Evolutionary conservation across 2,329 filamentous ascomycete species (phyloP).

Genomic region (Fusarium foetens): DNA sequence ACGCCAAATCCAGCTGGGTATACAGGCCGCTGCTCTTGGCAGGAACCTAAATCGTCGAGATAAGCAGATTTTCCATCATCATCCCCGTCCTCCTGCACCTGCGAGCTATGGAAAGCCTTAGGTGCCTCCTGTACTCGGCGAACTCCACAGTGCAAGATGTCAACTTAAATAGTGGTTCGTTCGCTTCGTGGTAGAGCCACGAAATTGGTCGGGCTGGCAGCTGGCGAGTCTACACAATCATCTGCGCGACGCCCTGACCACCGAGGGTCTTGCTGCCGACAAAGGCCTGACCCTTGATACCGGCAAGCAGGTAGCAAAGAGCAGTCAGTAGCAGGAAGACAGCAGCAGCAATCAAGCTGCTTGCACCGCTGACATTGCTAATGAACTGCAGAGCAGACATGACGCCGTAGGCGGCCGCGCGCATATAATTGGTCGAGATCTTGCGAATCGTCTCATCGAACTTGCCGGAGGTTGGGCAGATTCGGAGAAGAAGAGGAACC

Average conservation of each 20-base stretch:
- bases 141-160: neutral
- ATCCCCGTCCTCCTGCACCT: neutral
- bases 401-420: constrained; percentile 83
- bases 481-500: constrained; percentile 92
- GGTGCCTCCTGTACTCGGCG: neutral
- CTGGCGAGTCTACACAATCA: constrained; percentile 79
- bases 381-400: constrained; percentile 90
- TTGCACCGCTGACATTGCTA: constrained; percentile 72
- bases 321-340: constrained; percentile 81
- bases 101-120: neutral
- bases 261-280: constrained; percentile 96
- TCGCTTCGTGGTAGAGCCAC: constrained; percentile 1
- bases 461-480: constrained; percentile 91
- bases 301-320: constrained; percentile 83
- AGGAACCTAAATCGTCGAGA: constrained; percentile 40
- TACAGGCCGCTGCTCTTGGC: constrained; percentile 43
- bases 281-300: constrained; percentile 84
- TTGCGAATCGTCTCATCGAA: constrained; percentile 92
- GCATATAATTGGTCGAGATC: constrained; percentile 97
- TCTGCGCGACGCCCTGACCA: constrained; percentile 92
- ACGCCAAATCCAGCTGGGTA: constrained; percentile 47
- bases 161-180: neutral
- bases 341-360: constrained; percentile 86
- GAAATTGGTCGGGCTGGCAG: neutral
- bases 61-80: constrained; percentile 28